Percentiles rank a stretch among this genome's conserved stretches.
phyloP scores from a whole-genome alignment of 2,329 filamentous ascomycete species.

The Didymella glomerata region DNA sequence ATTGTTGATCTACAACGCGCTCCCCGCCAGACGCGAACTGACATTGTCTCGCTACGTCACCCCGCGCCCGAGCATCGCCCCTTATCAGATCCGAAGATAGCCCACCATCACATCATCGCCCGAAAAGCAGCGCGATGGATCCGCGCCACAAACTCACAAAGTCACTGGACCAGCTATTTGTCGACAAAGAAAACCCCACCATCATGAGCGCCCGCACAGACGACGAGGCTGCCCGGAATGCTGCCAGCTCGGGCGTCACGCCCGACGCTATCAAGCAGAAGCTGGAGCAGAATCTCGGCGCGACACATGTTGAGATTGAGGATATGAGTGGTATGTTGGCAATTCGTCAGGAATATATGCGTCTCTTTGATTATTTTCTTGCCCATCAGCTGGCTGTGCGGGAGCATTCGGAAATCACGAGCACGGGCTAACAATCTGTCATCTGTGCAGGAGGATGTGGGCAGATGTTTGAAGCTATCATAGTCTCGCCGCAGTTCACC shows the following conservation, averaged over 20 bases:
- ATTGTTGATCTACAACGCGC: background rate
- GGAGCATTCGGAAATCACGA: background rate
- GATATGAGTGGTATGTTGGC: slow-evolving; percentile 81
- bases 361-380: background rate
- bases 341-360: background rate
- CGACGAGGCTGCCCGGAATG: slow-evolving; percentile 59
- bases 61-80: slow-evolving; percentile 4
- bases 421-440: slow-evolving; percentile 25
- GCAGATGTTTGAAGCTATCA: slow-evolving; percentile 74
- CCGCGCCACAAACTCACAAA: slow-evolving; percentile 48
- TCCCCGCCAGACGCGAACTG: background rate
- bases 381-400: too few species aligned
- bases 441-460: slow-evolving; percentile 68
- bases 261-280: slow-evolving; percentile 74
- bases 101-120: slow-evolving; percentile 21
- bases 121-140: slow-evolving; percentile 35
- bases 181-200: slow-evolving; percentile 15
- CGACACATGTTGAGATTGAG: slow-evolving; percentile 83
- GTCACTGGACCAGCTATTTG: slow-evolving; percentile 37
- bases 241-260: slow-evolving; percentile 70
- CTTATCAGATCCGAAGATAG: slow-evolving; percentile 50
- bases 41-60: slow-evolving; percentile 15
- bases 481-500: slow-evolving; percentile 64
- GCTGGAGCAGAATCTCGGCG: slow-evolving; percentile 74
- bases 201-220: slow-evolving; percentile 57